Base-by-base conservation (phyloP, 371 early-diverging fungal genomes). In the Mycotypha africana region DNA sequence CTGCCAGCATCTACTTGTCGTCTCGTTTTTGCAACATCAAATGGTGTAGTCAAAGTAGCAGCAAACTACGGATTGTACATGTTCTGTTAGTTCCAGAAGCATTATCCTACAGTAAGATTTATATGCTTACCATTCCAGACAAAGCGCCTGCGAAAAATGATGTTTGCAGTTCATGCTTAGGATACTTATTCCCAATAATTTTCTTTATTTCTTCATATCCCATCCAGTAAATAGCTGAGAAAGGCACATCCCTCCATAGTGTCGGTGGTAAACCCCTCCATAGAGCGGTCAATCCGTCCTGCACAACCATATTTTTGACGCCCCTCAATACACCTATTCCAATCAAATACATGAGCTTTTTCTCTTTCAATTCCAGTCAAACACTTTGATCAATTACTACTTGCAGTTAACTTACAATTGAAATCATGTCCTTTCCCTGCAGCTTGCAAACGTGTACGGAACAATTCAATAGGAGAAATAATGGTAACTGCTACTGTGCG, bases 211-310 rank as follows among this genome's bases (percentile, higher is more conserved):
- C 46, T 69, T 97, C 97, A 58, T 93, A 95, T 0, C 85, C 85
- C 61, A 84, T 73, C 97, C 97, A 97, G 59, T 95, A 95, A 8
- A 93, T 72, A 0, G 87, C 92, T 46, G 76, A 63, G 58, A 95
- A 95, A 4, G 96, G 96, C 2, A 93, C 92, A 71, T 97, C 97
- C 28, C 97, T 70, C 86, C 86, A 91, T n/a, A 97, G 65, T 0
- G 96, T 93, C 5, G 96, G 92, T 3, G 77, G 79, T 15, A 96
- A 61, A 0, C 97, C 97, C 43, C 89, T 74, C 88, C 89, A 97
- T 23, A 97, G 67, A 0, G 86, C 74, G 12, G 52, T 34, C 4
- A 60, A 24, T 0, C 96, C 96, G 28, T 74, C 62, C 3, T 62
- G 45, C 22, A 61, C 49, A 2, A 85, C 79, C 81, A 87, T 86